Conservation (phyloP, 768 basidiomycete genomes). For the Tylopilus sp. region DNA sequence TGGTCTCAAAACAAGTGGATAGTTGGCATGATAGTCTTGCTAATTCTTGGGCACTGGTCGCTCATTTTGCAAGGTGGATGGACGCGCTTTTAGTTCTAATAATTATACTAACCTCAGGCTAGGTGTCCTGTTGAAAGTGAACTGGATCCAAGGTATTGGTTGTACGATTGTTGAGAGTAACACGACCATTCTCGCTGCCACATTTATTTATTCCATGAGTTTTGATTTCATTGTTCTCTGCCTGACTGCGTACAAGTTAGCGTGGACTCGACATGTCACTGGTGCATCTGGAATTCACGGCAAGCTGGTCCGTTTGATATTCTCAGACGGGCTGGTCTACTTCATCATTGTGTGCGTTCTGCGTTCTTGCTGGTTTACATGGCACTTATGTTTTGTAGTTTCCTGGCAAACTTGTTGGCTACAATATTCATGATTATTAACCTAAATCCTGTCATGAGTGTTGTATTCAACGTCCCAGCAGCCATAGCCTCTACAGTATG, state of each 20-base stretch:
- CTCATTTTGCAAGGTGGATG: conserved; percentile 58
- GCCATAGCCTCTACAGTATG: conserved; percentile 51
- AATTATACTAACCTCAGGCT: neutral
- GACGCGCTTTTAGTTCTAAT: neutral
- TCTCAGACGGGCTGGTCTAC: conserved; percentile 68
- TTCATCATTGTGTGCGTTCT: conserved; percentile 67
- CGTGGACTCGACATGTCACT: conserved; percentile 20
- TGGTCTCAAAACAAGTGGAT: conserved; percentile 60
- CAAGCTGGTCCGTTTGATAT: conserved; percentile 60
- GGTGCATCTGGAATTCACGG: conserved; percentile 31
- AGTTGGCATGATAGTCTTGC: conserved; percentile 44
- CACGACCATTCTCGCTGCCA: conserved; percentile 61
- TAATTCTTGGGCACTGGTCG: conserved; percentile 70
- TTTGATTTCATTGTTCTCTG: conserved; percentile 63
- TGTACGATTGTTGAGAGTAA: conserved; percentile 60
- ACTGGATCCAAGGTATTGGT: conserved; percentile 45
- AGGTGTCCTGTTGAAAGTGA: conserved; percentile 60
- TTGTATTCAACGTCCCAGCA: conserved; percentile 65
- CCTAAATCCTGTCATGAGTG: conserved; percentile 63
- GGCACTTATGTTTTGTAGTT: conserved; percentile 25
- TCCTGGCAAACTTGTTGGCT: conserved; percentile 40
- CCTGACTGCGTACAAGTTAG: conserved; percentile 60
- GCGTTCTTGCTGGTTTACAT: conserved; percentile 23
- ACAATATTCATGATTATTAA: conserved; percentile 63
- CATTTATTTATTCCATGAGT: conserved; percentile 75